Evolutionary conservation across 352 stramenopile species (phyloP).

Genomic region (Phytophthora citricola): DNA sequence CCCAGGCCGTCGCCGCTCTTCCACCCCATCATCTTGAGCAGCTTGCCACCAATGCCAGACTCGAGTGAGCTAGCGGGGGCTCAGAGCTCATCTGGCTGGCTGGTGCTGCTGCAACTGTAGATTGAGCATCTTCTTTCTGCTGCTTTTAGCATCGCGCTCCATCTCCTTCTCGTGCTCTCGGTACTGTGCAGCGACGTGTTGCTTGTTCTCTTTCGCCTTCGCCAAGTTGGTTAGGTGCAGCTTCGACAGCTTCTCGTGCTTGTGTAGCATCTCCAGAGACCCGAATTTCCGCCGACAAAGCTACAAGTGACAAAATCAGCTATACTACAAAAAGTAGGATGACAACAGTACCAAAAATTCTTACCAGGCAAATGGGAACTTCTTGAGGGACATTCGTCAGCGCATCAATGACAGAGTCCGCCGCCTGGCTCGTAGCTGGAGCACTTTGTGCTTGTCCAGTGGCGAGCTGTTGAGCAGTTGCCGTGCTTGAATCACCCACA

Average conservation of each 20-base stretch:
- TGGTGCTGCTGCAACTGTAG: background rate
- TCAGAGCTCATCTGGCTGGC: slow-evolving; percentile 2
- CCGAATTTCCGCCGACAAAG: slow-evolving; percentile 84
- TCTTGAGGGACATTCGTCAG: slow-evolving; percentile 57
- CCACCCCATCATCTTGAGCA: slow-evolving; percentile 91
- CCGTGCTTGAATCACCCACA: background rate
- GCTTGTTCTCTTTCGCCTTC: slow-evolving; percentile 80
- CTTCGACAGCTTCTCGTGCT: slow-evolving; percentile 83
- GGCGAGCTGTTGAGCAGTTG: slow-evolving; percentile 11
- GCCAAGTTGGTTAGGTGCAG: slow-evolving; percentile 78
- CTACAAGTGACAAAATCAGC: slow-evolving; percentile 32
- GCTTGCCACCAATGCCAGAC: slow-evolving; percentile 79
- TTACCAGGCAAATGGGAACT: slow-evolving; percentile 83
- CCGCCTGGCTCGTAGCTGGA: background rate
- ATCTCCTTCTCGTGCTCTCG: slow-evolving; percentile 66
- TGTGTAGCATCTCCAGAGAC: slow-evolving; percentile 74
- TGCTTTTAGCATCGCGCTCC: slow-evolving; percentile 44
- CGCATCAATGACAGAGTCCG: slow-evolving; percentile 40
- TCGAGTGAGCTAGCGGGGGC: slow-evolving; percentile 42
- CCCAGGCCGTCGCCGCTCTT: slow-evolving; percentile 84
- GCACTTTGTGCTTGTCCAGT: background rate
- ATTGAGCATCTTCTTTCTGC: slow-evolving; percentile 26
- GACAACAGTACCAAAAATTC: slow-evolving; percentile 8
- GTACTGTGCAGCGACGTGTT: slow-evolving; percentile 63
- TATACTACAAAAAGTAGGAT: background rate